Base-by-base conservation (phyloP, 768 basidiomycete species). In the Lactifluus echinatus region DNA sequence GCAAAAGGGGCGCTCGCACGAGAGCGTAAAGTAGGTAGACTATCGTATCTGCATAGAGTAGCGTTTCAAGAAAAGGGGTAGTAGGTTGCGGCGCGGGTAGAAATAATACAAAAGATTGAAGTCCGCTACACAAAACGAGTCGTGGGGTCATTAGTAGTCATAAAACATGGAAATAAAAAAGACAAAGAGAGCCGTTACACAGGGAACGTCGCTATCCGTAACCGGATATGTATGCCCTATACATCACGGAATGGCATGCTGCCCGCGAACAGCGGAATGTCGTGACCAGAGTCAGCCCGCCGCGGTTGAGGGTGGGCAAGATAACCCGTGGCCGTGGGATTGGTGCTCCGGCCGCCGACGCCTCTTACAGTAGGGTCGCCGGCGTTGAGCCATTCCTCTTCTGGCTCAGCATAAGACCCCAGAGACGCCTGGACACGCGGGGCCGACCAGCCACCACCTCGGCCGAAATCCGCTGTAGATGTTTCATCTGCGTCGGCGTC, bases 221-320 rank as follows among this genome's bases (percentile, higher is more conserved):
- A 19, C 8, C 19, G 14, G 3, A 2, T 23, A 14, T 7, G 14
- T n/a, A 21, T 31, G 10, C 31, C 17, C 23, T 29, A 42, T 14
- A 61, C 8, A 48, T 53, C 28, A n/a, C 49, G 42, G 47, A 63
- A 63, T 1, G 53, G 58, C 0, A 40, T 34, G 36, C 49, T 56
- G 37, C 60, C 62, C 12, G 60, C 60, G 31, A 63, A 60, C 3
- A 56, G 55, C 3, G 28, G 46, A 10, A 62, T 21, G 8, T 53
- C 42, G 14, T 52, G 31, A 28, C 33, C 59, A 23, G 61, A 61
- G 17, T 55, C 51, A 37, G 43, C 61, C 5, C 50, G 50, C 10
- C 48, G 58, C 26, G 58, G 58, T 6, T 50, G 53, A 17, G 58
- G 48, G n/a, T n/a, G n/a, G 4, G 53, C 29, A 3, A 39, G 44